These are phyloP conservation scores for Botrytis paeoniae DNA, from an alignment of 2,329 filamentous ascomycete genomes.

Conservation along the genomic window DNA sequence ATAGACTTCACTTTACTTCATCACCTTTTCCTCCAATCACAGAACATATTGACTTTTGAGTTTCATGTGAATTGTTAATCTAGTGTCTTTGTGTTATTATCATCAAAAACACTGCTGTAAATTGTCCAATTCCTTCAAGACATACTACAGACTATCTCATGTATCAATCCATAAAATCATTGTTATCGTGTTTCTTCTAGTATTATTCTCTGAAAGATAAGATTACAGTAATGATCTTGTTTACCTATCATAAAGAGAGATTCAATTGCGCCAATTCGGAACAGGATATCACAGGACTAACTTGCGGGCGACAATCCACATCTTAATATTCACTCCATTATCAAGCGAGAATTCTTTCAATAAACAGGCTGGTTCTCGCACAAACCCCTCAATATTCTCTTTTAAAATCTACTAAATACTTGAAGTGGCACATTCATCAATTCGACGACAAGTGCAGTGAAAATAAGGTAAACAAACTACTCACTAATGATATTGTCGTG, in stretches of 20 bases:
- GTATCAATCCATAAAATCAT: not conserved
- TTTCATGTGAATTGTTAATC: not conserved
- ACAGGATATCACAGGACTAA: not conserved
- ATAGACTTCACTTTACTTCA: not conserved
- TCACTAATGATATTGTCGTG: too few species aligned
- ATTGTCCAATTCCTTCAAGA: not conserved
- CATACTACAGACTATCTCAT: not conserved
- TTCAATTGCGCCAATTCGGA: not conserved
- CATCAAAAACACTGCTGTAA: fast-evolving
- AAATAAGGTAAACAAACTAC: not conserved
- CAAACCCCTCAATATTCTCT: not conserved
- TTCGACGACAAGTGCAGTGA: not conserved
- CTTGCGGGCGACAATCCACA: not conserved
- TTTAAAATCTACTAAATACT: not conserved
- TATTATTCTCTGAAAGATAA: not conserved
- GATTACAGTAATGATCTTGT: not conserved
- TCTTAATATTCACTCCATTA: not conserved
- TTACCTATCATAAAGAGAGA: not conserved
- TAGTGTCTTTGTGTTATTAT: not conserved
- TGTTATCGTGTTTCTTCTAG: not conserved
- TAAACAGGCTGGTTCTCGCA: not conserved
- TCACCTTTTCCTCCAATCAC: not conserved
- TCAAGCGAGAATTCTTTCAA: not conserved
- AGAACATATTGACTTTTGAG: not conserved
- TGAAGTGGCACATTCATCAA: not conserved